Conservation (phyloP, 2,329 filamentous ascomycete genomes). For the Bipolaris gigantea region DNA sequence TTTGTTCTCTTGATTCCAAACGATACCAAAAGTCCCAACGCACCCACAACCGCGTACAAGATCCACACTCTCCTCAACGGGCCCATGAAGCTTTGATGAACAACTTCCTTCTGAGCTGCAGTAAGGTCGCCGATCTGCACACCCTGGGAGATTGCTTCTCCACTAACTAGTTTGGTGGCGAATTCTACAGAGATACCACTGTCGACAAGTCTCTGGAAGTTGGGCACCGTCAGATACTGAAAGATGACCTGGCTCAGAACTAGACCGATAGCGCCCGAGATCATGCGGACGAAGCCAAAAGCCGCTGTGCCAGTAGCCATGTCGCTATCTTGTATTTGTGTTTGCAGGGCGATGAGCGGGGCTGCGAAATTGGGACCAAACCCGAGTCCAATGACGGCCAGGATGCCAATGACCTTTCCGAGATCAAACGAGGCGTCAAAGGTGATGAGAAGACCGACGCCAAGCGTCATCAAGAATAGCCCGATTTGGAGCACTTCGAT, state of each 20-base stretch:
- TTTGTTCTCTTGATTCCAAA: constrained; percentile 41
- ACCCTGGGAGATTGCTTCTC: constrained; percentile 41
- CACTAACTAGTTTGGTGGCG: constrained; percentile 29
- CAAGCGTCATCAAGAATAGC: constrained; percentile 37
- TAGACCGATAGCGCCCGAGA: constrained; percentile 53
- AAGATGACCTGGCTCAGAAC: constrained; percentile 57
- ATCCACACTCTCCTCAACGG: constrained; percentile 56
- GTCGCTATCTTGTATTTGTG: constrained; percentile 56
- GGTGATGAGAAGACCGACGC: constrained; percentile 38
- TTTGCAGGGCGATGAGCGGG: constrained; percentile 60
- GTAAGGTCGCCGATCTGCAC: constrained; percentile 24
- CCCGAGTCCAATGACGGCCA: constrained; percentile 56
- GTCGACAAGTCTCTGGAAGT: constrained; percentile 27
- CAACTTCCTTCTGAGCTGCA: constrained; percentile 38
- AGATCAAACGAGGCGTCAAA: constrained; percentile 19
- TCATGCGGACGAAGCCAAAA: constrained; percentile 51
- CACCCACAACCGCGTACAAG: constrained; percentile 51
- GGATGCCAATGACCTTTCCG: constrained; percentile 49
- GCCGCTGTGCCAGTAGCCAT: constrained; percentile 56
- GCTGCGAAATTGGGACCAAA: constrained; percentile 59
- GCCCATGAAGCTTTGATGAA: constrained; percentile 48
- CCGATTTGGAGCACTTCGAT: constrained; percentile 41
- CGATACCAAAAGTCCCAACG: constrained; percentile 34
- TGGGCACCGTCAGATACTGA: constrained; percentile 59
- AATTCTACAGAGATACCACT: constrained; percentile 25